Conservation (phyloP, 129 eudicot species). For the carrot (Daucus carota) region DH1_v3.0 NC_030386.2:24226001-24226500, state of each 20-base stretch:
- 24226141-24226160: not conserved
- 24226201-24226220: not conserved
- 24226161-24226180: not conserved
- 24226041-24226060: not conserved
- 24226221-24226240: not conserved
- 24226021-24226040: too few species aligned
- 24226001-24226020: too few species aligned
- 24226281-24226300: not conserved
- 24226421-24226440: constrained; percentile 1
- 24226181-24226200: not conserved
- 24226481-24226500: not conserved
- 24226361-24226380: constrained; percentile 8
- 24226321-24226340: not conserved
- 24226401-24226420: constrained; percentile 7
- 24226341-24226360: constrained; percentile 1
- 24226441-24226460: constrained; percentile 7
- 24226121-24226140: not conserved
- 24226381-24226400: not conserved
- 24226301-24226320: not conserved
- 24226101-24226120: not conserved
- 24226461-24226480: constrained; percentile 7
- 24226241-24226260: not conserved
- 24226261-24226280: not conserved
- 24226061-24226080: not conserved
- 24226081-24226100: not conserved